A percentile compares a stretch with the other conserved stretches of the same genome.
Conservation (phyloP, 106 monocot genomes). For the Triglochin maritima region DNA sequence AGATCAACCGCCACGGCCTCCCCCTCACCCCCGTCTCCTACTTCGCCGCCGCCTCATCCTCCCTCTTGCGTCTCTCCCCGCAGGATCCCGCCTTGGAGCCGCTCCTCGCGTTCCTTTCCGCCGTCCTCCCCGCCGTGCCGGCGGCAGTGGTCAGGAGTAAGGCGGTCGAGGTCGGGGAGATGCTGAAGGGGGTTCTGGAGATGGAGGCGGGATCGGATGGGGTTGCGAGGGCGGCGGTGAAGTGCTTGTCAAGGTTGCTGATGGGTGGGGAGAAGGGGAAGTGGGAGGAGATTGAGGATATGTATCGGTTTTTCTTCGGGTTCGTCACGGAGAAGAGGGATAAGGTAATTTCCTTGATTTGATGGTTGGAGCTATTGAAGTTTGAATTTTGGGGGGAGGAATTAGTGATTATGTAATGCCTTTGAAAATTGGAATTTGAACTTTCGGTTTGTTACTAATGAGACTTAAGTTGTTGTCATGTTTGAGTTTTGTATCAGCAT, state of each 20-base stretch:
- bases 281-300: conserved; percentile 22
- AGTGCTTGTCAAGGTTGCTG: conserved; percentile 40
- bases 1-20: conserved; percentile 50
- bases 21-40: conserved; percentile 64
- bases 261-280: conserved; percentile 43
- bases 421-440: neutral
- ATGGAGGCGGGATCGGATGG: conserved; percentile 23
- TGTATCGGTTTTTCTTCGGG: conserved; percentile 44
- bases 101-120: conserved; percentile 54
- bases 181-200: conserved; percentile 34
- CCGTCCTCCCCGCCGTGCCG: conserved; percentile 36
- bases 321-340: conserved; percentile 35
- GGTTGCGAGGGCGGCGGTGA: conserved; percentile 42
- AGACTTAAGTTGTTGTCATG: too few species aligned
- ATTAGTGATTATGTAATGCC: neutral
- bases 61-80: conserved; percentile 42
- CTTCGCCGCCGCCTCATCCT: conserved; percentile 57
- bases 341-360: neutral
- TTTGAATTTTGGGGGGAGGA: neutral
- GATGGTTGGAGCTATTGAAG: neutral
- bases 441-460: neutral
- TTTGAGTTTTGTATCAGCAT: too few species aligned
- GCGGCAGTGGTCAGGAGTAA: conserved; percentile 34
- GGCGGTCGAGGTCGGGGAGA: conserved; percentile 32
- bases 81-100: conserved; percentile 29